These are phyloP conservation scores for Thymus mandschuricus DNA, from an alignment of 257 asterid genomes.

Conservation along the genomic window DNA sequence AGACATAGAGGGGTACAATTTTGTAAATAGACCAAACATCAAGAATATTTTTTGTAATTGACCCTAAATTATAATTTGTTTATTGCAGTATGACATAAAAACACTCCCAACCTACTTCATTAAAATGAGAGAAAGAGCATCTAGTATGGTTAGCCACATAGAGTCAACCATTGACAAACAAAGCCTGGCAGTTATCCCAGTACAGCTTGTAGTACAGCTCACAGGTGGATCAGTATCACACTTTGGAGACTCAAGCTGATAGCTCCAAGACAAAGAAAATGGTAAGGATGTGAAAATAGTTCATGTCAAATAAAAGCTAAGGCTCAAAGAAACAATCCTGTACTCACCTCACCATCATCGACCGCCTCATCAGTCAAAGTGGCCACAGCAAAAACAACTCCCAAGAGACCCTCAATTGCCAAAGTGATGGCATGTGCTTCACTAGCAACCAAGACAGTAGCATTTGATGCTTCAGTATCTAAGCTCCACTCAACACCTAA, in stretches of 20 bases:
- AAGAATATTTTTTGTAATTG: background rate
- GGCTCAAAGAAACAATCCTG: conserved; percentile 2
- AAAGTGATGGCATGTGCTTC: conserved; percentile 98
- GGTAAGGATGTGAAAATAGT: conserved; percentile 32
- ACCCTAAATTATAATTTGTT: conserved; percentile 12
- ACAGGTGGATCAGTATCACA: conserved; percentile 71
- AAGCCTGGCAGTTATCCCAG: conserved; percentile 76
- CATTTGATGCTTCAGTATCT: conserved; percentile 95
- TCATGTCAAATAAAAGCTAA: conserved; percentile 16
- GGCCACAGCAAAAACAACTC: conserved; percentile 95
- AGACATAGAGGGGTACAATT: background rate
- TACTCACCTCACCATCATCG: conserved; percentile 89
- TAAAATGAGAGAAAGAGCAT: conserved; percentile 89
- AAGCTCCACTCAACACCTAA: conserved; percentile 99
- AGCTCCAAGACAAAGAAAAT: conserved; percentile 44
- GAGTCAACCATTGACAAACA: conserved; percentile 93
- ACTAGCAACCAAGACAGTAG: conserved; percentile 96
- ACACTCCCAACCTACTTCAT: conserved; percentile 61
- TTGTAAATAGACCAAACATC: conserved; percentile 11
- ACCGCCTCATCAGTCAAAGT: conserved; percentile 98
- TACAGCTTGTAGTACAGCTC: conserved; percentile 50
- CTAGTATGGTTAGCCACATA: conserved; percentile 88
- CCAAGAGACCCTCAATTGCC: conserved; percentile 95
- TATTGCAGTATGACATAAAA: conserved; percentile 30
- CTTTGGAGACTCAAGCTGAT: conserved; percentile 93